phyloP scores from a whole-genome alignment of 192 early-diverging fungal genomes.

The Backusella circina region DNA sequence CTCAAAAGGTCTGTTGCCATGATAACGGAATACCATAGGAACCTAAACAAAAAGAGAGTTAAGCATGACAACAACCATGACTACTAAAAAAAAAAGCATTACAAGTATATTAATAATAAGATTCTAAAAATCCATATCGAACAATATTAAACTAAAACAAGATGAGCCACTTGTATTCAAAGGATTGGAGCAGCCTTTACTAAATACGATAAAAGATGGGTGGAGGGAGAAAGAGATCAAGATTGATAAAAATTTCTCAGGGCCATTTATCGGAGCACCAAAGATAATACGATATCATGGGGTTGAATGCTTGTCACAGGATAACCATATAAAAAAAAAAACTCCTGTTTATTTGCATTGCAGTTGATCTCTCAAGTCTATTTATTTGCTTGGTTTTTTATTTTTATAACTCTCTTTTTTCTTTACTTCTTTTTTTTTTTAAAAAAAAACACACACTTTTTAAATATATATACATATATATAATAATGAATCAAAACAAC shows the following conservation, averaged over 20 bases:
- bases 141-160: neutral
- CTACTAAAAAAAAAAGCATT: neutral
- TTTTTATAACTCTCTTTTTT: neutral
- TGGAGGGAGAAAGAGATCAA: neutral
- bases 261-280: neutral
- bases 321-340: neutral
- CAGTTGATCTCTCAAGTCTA: neutral
- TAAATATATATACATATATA: neutral
- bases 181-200: neutral
- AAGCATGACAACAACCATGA: neutral
- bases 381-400: neutral
- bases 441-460: neutral
- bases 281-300: neutral
- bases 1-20: neutral
- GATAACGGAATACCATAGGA: neutral
- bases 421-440: neutral
- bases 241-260: neutral
- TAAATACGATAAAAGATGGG: neutral
- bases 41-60: neutral
- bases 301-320: neutral
- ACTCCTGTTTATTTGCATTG: conserved; percentile 3
- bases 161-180: neutral
- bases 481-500: neutral
- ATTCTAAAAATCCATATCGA: neutral
- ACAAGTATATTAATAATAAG: neutral